These are phyloP conservation scores for Ogataea corticis DNA, from an alignment of 805 yeast species.

Conservation along the genomic window DNA sequence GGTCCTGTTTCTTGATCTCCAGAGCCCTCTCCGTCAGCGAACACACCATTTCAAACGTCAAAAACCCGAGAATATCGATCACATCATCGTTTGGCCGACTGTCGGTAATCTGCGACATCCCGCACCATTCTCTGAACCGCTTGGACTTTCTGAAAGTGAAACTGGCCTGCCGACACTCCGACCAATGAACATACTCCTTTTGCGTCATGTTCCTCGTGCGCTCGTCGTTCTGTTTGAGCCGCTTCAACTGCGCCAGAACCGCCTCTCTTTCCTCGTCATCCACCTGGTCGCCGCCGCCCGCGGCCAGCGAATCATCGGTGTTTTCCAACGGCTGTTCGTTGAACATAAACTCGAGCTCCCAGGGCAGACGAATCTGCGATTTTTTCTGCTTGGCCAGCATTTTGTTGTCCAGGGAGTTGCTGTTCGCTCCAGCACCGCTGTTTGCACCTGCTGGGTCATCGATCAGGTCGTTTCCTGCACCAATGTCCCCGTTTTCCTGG, in stretches of 20 bases:
- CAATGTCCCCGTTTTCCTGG: constrained; percentile 52
- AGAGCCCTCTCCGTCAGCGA: constrained; percentile 90
- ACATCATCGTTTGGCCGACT: constrained; percentile 95
- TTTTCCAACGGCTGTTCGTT: constrained; percentile 70
- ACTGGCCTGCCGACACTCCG: constrained; percentile 96
- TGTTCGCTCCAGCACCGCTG: constrained; percentile 33
- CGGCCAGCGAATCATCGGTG: constrained; percentile 48
- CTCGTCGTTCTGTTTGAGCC: constrained; percentile 91
- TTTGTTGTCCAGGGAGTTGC: constrained; percentile 42
- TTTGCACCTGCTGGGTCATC: constrained; percentile 34
- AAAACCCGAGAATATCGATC: constrained; percentile 89
- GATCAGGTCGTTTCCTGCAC: constrained; percentile 35
- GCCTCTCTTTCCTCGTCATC: constrained; percentile 94
- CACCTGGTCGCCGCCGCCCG: constrained; percentile 51
- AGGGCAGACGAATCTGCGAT: constrained; percentile 80
- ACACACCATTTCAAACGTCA: constrained; percentile 96
- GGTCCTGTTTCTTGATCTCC: constrained; percentile 51
- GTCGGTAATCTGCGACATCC: constrained; percentile 78
- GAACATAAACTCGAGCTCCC: constrained; percentile 96
- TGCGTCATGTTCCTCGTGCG: constrained; percentile 91
- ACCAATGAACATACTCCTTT: constrained; percentile 98
- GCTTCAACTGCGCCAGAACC: constrained; percentile 79
- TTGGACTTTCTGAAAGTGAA: constrained; percentile 94
- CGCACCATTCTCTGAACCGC: constrained; percentile 96
- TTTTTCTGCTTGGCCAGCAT: constrained; percentile 63